Evolutionary conservation across 768 basidiomycete species (phyloP), one percentile per base, ranked within the genome.

Genomic region (Amanita thiersii): DNA sequence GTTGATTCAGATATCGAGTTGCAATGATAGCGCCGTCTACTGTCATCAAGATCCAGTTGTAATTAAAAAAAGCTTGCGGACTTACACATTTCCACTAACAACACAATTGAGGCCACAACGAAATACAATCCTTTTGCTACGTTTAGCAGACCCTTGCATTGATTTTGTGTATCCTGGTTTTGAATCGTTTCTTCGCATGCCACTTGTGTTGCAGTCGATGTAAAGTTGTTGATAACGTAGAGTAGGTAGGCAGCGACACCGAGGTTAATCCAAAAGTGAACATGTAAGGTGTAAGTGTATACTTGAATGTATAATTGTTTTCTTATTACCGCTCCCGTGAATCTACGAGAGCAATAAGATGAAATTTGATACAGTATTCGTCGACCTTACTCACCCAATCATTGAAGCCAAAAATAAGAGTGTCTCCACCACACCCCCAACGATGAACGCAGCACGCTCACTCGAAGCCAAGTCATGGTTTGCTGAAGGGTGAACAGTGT

Each of bases 321-420:
- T 52, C 73, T 72, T 29, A 75, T 72, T 40, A 81, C 63, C 1
- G 69, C 70, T n/a, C 81, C 81, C 23, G 79, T 65, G 40, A 84
- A 71, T 14, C 81, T 83, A 31, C 30, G 23, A 28, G 36, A 32
- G 26, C 40, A 9, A 29, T 8, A 32, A 25, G 26, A 19, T 26
- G 36, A 43, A 47, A 36, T 17, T 12, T 30, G 15, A 15, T 43
- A 30, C 17, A 15, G 29, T 18, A 12, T n/a, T 20, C 14, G 19
- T 23, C 33, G 37, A 2, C 24, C 21, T 44, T 17, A 52, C 64
- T 44, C 48, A 81, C 81, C 81, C 81, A 5, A 80, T 49, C 10
- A 66, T 57, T 3, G 79, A 81, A 1, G 66, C 73, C 11, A 68
- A 47, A 49, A 75, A 70, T 7, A 84, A 57, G 1, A 75, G 41